Conservation (phyloP, 2,329 filamentous ascomycete genomes). For the Venturia asperata region DNA sequence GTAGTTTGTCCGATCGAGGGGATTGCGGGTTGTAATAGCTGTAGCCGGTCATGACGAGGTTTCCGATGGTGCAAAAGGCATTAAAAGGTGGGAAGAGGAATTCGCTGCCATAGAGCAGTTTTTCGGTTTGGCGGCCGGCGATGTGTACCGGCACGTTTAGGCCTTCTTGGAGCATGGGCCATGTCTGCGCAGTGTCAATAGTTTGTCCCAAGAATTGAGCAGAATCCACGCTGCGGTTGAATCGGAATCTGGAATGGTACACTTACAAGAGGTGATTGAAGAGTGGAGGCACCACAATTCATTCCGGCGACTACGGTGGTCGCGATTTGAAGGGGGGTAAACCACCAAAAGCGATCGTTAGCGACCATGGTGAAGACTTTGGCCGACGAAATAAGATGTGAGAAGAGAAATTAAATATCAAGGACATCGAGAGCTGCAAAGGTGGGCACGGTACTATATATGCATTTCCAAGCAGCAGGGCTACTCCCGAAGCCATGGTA, state of each 20-base stretch:
- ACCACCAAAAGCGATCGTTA: conserved; percentile 10
- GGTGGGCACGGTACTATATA: not conserved
- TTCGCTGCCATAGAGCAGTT: conserved; percentile 3
- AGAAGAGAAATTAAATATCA: not conserved
- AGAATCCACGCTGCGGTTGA: not conserved
- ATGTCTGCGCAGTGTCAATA: not conserved
- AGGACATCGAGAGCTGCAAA: not conserved
- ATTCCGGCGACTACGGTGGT: conserved; percentile 9
- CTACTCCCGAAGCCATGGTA: too few species aligned
- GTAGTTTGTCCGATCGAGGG: conserved; percentile 4
- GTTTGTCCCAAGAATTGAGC: not conserved
- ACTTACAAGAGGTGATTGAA: conserved; percentile 1
- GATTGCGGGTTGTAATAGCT: conserved; percentile 7
- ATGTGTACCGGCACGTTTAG: not conserved
- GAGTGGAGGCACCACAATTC: conserved; percentile 9
- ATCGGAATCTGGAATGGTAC: not conserved
- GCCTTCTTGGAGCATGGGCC: conserved; percentile 11
- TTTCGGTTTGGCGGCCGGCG: conserved; percentile 2
- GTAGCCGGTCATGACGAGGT: conserved; percentile 11
- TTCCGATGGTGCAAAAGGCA: conserved; percentile 10
- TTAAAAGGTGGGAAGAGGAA: conserved; percentile 10
- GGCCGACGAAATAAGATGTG: too few species aligned
- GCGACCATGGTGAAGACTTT: not conserved
- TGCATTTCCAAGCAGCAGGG: not conserved
- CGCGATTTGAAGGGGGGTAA: conserved; percentile 4